Percentiles rank a stretch among this genome's conserved stretches.
These are phyloP conservation scores for Sporothrix variecibatus DNA, from an alignment of 2,329 filamentous ascomycete genomes.

Conservation along the genomic window DNA sequence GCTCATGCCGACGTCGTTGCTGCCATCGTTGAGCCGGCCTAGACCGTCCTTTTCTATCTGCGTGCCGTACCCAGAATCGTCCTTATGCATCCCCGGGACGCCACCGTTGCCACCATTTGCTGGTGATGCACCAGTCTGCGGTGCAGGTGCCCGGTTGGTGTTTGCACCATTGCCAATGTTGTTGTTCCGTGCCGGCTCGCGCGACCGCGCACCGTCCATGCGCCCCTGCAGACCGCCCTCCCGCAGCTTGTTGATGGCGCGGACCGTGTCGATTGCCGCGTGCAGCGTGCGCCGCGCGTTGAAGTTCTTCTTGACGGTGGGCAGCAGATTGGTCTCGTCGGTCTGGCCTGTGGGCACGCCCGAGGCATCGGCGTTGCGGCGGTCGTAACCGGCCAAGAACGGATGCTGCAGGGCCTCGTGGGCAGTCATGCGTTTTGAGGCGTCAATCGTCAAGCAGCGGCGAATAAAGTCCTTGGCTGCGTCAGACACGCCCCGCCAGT, in stretches of 20 bases:
- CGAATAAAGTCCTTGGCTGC: slow-evolving; percentile 90
- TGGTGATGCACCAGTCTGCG: background rate
- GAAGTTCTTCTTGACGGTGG: slow-evolving; percentile 74
- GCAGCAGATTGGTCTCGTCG: slow-evolving; percentile 62
- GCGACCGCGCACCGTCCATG: slow-evolving; percentile 62
- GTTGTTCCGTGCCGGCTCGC: slow-evolving; percentile 47
- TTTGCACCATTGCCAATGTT: background rate
- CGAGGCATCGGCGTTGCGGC: slow-evolving; percentile 25
- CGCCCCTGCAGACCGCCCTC: slow-evolving; percentile 53
- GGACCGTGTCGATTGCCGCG: slow-evolving; percentile 69
- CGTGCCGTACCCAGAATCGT: slow-evolving; percentile 55
- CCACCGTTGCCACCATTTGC: background rate
- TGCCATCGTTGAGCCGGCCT: slow-evolving; percentile 23
- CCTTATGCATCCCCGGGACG: slow-evolving; percentile 38
- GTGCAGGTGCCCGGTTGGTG: background rate
- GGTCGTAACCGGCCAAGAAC: slow-evolving; percentile 60
- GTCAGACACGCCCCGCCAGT: slow-evolving; percentile 91
- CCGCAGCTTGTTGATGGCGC: slow-evolving; percentile 70
- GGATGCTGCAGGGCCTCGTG: slow-evolving; percentile 72
- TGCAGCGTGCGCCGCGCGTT: slow-evolving; percentile 69
- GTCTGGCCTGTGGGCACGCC: slow-evolving; percentile 37
- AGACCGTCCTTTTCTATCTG: slow-evolving; percentile 36
- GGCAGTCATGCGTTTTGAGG: slow-evolving; percentile 82
- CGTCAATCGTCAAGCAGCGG: slow-evolving; percentile 87
- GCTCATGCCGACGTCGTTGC: slow-evolving; percentile 52